Evolutionary conservation across 441 rosid genomes (phyloP).

Genomic region (Eutrema salsugineum): DNA sequence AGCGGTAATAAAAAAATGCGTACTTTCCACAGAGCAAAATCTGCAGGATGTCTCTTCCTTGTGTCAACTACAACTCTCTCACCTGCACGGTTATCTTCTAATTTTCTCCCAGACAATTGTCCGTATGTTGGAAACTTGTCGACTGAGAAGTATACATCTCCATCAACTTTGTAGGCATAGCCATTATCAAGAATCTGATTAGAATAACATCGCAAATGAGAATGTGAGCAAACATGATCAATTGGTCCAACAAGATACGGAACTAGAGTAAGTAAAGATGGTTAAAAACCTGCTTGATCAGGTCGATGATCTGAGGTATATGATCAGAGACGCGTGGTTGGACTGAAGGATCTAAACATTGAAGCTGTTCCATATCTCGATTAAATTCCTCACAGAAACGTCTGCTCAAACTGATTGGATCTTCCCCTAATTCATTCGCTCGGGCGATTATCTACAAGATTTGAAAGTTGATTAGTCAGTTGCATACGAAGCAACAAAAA

Average conservation of each 20-base stretch:
- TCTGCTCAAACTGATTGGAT: conserved; percentile 78
- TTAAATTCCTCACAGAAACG: conserved; percentile 79
- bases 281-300: conserved; percentile 73
- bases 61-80: conserved; percentile 87
- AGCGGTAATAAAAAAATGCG: neutral
- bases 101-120: conserved; percentile 69
- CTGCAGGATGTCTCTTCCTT: conserved; percentile 85
- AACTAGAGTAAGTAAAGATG: neutral
- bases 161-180: conserved; percentile 71
- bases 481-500: neutral
- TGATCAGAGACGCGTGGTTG: conserved; percentile 93
- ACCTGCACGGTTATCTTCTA: conserved; percentile 92
- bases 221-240: neutral
- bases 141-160: conserved; percentile 81
- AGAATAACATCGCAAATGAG: conserved; percentile 7
- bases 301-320: conserved; percentile 77
- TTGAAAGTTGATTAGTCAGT: conserved; percentile 9
- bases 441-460: conserved; percentile 76
- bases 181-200: conserved; percentile 84
- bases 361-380: conserved; percentile 70
- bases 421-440: conserved; percentile 81
- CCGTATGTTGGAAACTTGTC: conserved; percentile 74
- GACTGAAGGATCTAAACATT: conserved; percentile 73
- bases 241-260: neutral
- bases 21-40: conserved; percentile 95